Conservation (phyloP, 225 moss, liverwort and hornwort genomes). For the Physcomitrium patens region DNA sequence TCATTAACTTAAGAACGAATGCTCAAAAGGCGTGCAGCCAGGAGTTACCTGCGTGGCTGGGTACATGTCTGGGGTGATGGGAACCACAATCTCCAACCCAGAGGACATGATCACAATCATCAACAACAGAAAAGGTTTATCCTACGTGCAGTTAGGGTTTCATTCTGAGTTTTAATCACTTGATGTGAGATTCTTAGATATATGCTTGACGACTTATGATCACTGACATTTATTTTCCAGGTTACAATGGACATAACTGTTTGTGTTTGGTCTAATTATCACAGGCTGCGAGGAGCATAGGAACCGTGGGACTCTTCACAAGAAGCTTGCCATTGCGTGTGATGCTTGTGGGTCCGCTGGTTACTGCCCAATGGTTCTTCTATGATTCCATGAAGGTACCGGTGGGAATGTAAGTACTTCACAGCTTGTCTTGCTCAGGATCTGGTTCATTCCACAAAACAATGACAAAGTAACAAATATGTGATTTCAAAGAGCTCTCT, state of each 20-base stretch:
- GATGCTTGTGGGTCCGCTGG: conserved; percentile 70
- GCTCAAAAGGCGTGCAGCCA: conserved; percentile 50
- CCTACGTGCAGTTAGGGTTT: conserved; percentile 44
- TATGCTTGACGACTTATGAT: too few relatives aligned
- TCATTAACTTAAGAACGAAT: conserved; percentile 42
- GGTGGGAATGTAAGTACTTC: conserved; percentile 58
- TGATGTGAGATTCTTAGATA: too few relatives aligned
- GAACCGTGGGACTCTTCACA: conserved; percentile 61
- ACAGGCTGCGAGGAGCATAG: conserved; percentile 61
- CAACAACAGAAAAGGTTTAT: conserved; percentile 54
- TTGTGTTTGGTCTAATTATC: conserved; percentile 6
- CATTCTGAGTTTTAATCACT: not conserved
- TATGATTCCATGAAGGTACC: conserved; percentile 59
- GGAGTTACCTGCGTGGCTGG: conserved; percentile 67
- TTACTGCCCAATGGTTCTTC: conserved; percentile 69
- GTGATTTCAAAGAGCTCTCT: not conserved
- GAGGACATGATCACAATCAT: conserved; percentile 70
- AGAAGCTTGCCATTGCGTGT: conserved; percentile 71
- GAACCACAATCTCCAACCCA: conserved; percentile 65
- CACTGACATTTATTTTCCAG: not conserved
- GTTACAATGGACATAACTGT: not conserved
- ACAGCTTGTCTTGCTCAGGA: not conserved
- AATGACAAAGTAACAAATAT: not conserved
- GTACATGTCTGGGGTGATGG: conserved; percentile 59
- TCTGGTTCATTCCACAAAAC: not conserved